Base-by-base conservation (phyloP, 2,329 filamentous ascomycete species). In the Microcyclospora tardicrescens region DNA sequence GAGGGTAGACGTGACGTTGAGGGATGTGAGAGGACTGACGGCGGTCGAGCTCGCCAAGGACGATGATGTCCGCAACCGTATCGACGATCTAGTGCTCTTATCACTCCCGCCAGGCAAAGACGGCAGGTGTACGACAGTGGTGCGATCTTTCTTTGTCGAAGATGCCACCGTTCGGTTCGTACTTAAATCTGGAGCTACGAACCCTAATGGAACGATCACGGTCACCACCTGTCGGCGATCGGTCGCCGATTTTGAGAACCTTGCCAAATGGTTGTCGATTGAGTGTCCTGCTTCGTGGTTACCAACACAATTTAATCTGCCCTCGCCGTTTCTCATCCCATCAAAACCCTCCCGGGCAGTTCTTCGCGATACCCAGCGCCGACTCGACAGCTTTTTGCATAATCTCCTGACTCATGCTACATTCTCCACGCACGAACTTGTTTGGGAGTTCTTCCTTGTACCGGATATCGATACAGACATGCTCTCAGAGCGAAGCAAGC, bases 391-490 rank as follows among this genome's bases (percentile, higher is more conserved):
- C 49, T 95, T 96, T 52, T 65, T 98, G 50, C 84, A 84, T 48
- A 84, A 86, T 13, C 72, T 98, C 46, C 71, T 98, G 16, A 71
- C 75, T 8, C 91, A 98, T 55, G 82, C 89, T 3, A 96, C 91
- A 0, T 95, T 98, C 56, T 75, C 85, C 0, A 94, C 84, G 0
- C 93, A 98, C 55, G 91, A 98, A 64, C 85, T 96, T 73, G 72
- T 98, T 2, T 98, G 91, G 93, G 91, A 98, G 53, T 98, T 98
- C 63, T 94, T 98, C 61, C 72, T 98, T 1, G 87, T 98, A 10
- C 91, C 91, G 1, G 91, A 98, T 50, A 76, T 98, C 36, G 84
- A 94, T 56, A 73, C 84, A 0, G 78, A 85, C 14, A 85, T 87
- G 75, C 89, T 96, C 71, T 81, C 84, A 38, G 81, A 93, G 58